These are phyloP conservation scores for Penicillium crystallinum DNA, from an alignment of 495 filamentous ascomycete species.

Conservation along the genomic window DNA sequence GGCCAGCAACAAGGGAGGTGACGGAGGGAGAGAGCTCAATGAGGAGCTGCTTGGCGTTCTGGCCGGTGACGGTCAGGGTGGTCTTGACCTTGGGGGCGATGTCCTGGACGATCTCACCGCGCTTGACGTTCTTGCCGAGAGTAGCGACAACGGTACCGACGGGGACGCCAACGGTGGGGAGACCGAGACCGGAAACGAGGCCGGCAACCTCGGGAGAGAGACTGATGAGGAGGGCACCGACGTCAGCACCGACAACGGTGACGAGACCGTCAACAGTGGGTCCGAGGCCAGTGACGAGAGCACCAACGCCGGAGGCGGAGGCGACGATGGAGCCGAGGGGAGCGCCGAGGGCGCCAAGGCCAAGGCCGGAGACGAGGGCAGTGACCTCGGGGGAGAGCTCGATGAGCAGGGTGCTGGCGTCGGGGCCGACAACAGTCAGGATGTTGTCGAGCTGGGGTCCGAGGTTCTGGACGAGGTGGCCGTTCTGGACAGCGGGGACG, in stretches of 20 bases:
- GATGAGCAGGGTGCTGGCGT: conserved; percentile 27
- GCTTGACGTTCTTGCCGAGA: conserved; percentile 23
- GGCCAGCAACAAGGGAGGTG: conserved; percentile 24
- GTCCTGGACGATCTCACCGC: conserved; percentile 30
- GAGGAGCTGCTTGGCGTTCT: conserved; percentile 30
- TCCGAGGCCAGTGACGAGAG: conserved; percentile 27
- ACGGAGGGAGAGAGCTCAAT: conserved; percentile 30
- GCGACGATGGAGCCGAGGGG: conserved; percentile 24
- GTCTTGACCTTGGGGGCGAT: conserved; percentile 26
- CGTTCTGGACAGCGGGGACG: conserved; percentile 27
- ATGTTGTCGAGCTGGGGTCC: conserved; percentile 26
- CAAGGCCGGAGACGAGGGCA: conserved; percentile 28
- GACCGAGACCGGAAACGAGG: conserved; percentile 16
- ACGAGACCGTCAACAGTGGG: conserved; percentile 26
- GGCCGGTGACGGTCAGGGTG: conserved; percentile 30
- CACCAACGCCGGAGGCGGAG: conserved; percentile 28
- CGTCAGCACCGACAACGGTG: conserved; percentile 18
- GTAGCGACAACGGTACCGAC: conserved; percentile 18
- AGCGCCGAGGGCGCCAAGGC: conserved; percentile 25
- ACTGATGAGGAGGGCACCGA: conserved; percentile 16
- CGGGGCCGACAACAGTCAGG: conserved; percentile 28
- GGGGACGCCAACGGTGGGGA: conserved; percentile 11
- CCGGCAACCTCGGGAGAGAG: conserved; percentile 9
- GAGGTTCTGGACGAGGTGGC: conserved; percentile 31
- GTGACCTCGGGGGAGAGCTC: conserved; percentile 32